Conservation (phyloP, 148 eudicot genomes). For the Chenopodium formosanum region DNA sequence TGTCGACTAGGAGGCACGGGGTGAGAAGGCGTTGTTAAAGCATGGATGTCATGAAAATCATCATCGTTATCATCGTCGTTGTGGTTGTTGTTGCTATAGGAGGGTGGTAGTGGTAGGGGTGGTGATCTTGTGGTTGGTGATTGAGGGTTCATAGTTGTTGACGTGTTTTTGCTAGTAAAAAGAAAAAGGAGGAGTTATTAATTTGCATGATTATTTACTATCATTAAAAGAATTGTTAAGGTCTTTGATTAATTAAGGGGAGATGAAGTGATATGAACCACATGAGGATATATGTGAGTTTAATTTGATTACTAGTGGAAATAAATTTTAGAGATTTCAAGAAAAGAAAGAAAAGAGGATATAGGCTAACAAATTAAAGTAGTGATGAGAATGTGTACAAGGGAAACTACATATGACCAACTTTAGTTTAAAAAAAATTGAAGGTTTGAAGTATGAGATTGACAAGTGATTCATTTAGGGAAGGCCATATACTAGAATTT, state of each 20-base stretch:
- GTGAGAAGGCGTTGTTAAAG: slow-evolving; percentile 46
- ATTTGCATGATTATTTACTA: slow-evolving; percentile 5
- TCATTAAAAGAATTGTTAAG: background rate
- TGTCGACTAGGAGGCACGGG: slow-evolving; percentile 35
- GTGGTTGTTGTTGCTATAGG: background rate
- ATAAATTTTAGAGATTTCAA: slow-evolving; percentile 2
- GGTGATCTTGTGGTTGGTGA: background rate
- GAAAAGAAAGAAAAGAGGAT: background rate
- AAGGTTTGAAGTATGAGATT: slow-evolving; percentile 7
- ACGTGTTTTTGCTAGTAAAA: background rate
- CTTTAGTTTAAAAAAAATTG: background rate
- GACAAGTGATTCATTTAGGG: slow-evolving; percentile 9
- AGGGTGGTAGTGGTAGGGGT: background rate
- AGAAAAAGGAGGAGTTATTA: background rate
- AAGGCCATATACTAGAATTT: slow-evolving; percentile 14
- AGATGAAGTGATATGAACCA: slow-evolving; percentile 13
- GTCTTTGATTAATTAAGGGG: background rate
- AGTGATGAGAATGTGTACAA: background rate
- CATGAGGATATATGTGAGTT: background rate
- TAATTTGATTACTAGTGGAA: background rate
- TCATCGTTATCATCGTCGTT: slow-evolving; percentile 26
- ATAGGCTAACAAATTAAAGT: background rate
- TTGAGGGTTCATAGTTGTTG: background rate
- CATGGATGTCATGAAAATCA: slow-evolving; percentile 68
- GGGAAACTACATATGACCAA: background rate